Conservation (phyloP, 2,329 filamentous ascomycete species). For the Sporothrix mexicana region DNA sequence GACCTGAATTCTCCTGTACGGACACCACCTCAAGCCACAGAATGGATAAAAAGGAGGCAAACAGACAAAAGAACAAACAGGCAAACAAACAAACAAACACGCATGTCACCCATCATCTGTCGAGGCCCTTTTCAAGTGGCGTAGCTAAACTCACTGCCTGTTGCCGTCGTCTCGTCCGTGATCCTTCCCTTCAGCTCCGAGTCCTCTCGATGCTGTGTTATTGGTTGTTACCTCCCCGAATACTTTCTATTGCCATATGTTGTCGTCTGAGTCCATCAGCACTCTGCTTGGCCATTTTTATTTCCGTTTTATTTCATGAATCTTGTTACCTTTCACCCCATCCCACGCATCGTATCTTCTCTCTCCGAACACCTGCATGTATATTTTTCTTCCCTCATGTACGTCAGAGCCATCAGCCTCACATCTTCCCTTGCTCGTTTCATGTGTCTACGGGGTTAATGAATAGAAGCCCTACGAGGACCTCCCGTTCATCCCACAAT, state of each 20-base stretch:
- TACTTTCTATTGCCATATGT: too few relatives aligned
- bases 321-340: background rate
- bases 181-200: background rate
- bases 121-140: conserved; percentile 4
- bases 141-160: background rate
- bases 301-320: background rate
- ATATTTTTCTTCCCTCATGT: background rate
- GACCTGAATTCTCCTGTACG: background rate
- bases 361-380: background rate
- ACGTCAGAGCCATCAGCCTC: background rate
- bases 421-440: background rate
- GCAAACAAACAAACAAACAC: too few relatives aligned
- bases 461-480: background rate
- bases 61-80: background rate
- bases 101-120: background rate
- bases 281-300: background rate
- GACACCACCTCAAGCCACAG: too few relatives aligned
- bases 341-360: background rate
- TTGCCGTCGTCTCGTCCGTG: background rate
- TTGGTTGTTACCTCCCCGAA: too few relatives aligned
- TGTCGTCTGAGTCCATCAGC: too few relatives aligned
- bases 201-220: too few relatives aligned
- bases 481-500: too few relatives aligned
- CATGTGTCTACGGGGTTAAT: conserved; percentile 6
- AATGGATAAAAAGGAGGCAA: background rate